Evolutionary conservation across 2,329 filamentous ascomycete genomes (phyloP), one percentile per base, ranked within the genome.

Genomic region (Curvularia eragrostidis): DNA sequence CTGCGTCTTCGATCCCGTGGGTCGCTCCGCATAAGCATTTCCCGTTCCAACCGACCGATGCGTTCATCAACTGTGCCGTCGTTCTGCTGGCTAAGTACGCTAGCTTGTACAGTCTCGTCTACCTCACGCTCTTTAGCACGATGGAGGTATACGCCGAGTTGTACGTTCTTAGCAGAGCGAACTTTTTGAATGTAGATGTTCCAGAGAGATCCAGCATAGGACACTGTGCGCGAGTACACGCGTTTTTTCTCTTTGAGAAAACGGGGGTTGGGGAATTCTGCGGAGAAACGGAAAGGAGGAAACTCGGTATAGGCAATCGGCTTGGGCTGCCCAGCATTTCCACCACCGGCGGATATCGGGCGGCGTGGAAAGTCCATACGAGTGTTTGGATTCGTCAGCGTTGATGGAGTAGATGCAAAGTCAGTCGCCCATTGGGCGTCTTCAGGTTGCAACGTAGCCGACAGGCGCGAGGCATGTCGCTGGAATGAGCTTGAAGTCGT

Each of bases 171-270:
- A 1, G 79, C 78, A 0, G 81, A 83, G 8, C 82, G 79, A 2
- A 85, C 82, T 58, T 85, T 85, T 64, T 86, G 84, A 10, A 87
- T 85, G 68, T 86, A 87, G n/a, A 87, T 83, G 62, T 87, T 87
- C 84, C 84, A 87, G 15, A 85, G 73, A 18, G 80, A 83, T 2
- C 84, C 84, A 3, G 84, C 84, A 58, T 87, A 87, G 65, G 84
- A 86, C 5, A 86, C 83, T 2, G 84, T 86, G 30, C 83, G 80
- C 10, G 81, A 84, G 67, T 86, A 86, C 8, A 86, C 82, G 0
- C 84, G 77, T 68, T 85, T 86, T 74, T 84, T 85, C 66, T 86
- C 84, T 57, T 85, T 86, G 23, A 86, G 73, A 6, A 81, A 78
- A 15, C 82, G 77, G 1, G 84, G 83, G 59, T 83, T 84, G 0